phyloP scores from a whole-genome alignment of 495 filamentous ascomycete genomes.

The Cenococcum geophilum region DNA sequence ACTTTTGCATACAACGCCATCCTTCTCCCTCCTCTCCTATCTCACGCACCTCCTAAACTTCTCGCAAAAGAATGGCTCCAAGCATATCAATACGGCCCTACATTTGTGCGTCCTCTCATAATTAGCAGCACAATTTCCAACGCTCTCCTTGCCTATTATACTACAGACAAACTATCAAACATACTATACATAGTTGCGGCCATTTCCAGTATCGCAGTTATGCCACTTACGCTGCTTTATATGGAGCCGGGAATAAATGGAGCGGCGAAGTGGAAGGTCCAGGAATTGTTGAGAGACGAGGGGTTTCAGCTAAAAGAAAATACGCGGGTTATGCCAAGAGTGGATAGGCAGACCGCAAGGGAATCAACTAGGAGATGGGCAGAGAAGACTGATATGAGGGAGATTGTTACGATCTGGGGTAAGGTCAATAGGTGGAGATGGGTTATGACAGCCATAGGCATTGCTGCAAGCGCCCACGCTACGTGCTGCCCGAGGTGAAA shows the following conservation, averaged over 20 bases:
- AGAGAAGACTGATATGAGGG: slow-evolving; percentile 27
- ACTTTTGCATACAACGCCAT: slow-evolving; percentile 23
- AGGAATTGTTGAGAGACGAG: slow-evolving; percentile 33
- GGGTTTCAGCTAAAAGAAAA: slow-evolving; percentile 29
- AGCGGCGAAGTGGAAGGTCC: slow-evolving; percentile 35
- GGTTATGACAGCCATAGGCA: slow-evolving; percentile 14
- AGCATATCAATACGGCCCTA: slow-evolving; percentile 31
- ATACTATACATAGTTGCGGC: slow-evolving; percentile 21
- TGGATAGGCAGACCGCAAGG: slow-evolving; percentile 24
- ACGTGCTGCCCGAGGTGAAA: slow-evolving; percentile 1
- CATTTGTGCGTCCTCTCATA: slow-evolving; percentile 34
- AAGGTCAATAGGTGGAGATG: slow-evolving; percentile 25
- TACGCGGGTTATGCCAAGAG: slow-evolving; percentile 17
- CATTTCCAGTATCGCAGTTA: slow-evolving; percentile 26
- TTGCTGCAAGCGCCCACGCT: slow-evolving; percentile 22
- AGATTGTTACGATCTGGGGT: slow-evolving; percentile 27
- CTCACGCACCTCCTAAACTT: slow-evolving; percentile 26
- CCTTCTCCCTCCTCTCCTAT: slow-evolving; percentile 20
- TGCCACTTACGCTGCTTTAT: slow-evolving; percentile 33
- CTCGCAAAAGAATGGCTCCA: slow-evolving; percentile 36
- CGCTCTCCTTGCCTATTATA: slow-evolving; percentile 21
- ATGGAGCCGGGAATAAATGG: slow-evolving; percentile 35
- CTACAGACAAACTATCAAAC: not conserved
- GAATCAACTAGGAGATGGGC: slow-evolving; percentile 24
- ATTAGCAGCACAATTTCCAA: slow-evolving; percentile 27